Conservation (phyloP, 306 rosid genomes). For the Acacia melanoxylon region DNA sequence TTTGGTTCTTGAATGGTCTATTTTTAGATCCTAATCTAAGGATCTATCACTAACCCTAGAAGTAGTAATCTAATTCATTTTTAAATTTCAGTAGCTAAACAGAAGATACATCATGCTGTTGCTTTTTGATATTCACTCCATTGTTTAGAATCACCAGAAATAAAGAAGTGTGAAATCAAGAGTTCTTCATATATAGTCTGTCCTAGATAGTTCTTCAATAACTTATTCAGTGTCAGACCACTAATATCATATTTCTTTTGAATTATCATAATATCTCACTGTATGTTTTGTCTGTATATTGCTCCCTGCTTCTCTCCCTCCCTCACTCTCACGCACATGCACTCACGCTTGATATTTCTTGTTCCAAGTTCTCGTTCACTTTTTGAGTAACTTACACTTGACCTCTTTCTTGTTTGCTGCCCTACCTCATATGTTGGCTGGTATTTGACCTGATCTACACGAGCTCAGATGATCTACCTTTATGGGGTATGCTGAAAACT, state of each 20-base stretch:
- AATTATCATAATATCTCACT: conserved; percentile 18
- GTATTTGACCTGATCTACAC: conserved; percentile 42
- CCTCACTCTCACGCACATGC: not conserved
- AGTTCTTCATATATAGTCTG: conserved; percentile 1
- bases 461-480: conserved; percentile 91
- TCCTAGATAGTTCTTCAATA: conserved; percentile 22
- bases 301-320: not conserved
- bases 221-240: conserved; percentile 5
- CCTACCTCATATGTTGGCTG: conserved; percentile 44
- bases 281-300: conserved; percentile 20
- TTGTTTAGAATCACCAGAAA: conserved; percentile 7
- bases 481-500: conserved; percentile 77
- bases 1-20: too few species aligned
- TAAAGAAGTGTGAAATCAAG: conserved; percentile 12
- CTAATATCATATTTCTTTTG: conserved; percentile 8
- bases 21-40: too few species aligned
- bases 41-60: not conserved
- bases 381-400: conserved; percentile 41
- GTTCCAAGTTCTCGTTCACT: not conserved
- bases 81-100: not conserved
- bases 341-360: not conserved
- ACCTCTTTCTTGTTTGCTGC: conserved; percentile 30
- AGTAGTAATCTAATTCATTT: conserved; percentile 4
- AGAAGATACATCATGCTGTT: not conserved
- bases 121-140: conserved; percentile 1